phyloP scores from a whole-genome alignment of 2,329 filamentous ascomycete genomes.

The Cadophora sp. region DNA sequence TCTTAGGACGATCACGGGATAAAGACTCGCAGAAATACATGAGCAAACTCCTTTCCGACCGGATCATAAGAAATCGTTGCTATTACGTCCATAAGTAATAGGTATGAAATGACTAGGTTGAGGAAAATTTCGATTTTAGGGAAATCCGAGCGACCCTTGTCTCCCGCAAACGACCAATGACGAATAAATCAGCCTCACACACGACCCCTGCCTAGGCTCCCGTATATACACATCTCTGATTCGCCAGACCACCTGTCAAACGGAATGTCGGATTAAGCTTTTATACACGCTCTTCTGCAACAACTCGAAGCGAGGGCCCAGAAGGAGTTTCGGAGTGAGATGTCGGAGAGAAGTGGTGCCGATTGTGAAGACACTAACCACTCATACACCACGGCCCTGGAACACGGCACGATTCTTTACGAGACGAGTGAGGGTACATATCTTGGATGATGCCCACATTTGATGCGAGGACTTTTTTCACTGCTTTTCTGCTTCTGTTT shows the following conservation, averaged over 20 bases:
- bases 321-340: not conserved
- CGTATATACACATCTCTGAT: not conserved
- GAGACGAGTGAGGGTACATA: not conserved
- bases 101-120: too few species aligned
- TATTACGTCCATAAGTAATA: too few species aligned
- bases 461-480: not conserved
- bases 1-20: not conserved
- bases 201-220: not conserved
- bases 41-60: too few species aligned
- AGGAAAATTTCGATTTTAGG: not conserved
- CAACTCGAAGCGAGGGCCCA: not conserved
- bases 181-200: not conserved
- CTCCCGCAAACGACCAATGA: not conserved
- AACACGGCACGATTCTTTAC: slow-evolving; percentile 2
- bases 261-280: slow-evolving; percentile 13
- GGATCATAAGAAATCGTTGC: too few species aligned
- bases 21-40: not conserved
- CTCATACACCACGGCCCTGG: not conserved
- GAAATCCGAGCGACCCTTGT: not conserved
- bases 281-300: slow-evolving; percentile 12
- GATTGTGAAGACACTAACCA: not conserved
- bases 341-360: slow-evolving; percentile 11
- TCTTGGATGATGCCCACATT: slow-evolving; percentile 7
- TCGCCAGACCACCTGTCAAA: slow-evolving; percentile 3
- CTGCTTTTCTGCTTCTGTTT: not conserved